These are phyloP conservation scores for Penicillium desertorum DNA, from an alignment of 495 filamentous ascomycete species.

Conservation along the genomic window DNA sequence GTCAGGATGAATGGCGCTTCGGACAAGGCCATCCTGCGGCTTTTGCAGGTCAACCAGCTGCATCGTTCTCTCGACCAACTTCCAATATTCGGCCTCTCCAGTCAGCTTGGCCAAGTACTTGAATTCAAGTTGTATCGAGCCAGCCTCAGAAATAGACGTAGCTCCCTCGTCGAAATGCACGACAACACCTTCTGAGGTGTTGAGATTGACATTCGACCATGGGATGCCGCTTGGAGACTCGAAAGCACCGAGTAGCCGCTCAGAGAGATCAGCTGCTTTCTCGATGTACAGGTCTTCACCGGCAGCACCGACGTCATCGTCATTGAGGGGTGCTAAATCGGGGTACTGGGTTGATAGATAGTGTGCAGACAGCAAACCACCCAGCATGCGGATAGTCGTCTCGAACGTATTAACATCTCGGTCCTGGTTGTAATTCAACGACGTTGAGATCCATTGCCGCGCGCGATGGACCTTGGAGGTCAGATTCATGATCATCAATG, in stretches of 20 bases:
- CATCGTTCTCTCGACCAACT: conserved; percentile 86
- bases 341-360: conserved; percentile 80
- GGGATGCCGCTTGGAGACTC: conserved; percentile 84
- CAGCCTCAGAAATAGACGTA: conserved; percentile 90
- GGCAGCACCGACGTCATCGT: conserved; percentile 63
- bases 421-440: conserved; percentile 81
- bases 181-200: conserved; percentile 65
- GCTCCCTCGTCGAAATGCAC: conserved; percentile 87
- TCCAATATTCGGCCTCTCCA: conserved; percentile 89
- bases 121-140: conserved; percentile 90
- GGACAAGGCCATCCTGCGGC: conserved; percentile 77
- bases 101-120: conserved; percentile 96
- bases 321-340: conserved; percentile 60
- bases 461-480: conserved; percentile 83
- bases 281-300: conserved; percentile 93
- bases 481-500: conserved; percentile 97
- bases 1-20: conserved; percentile 84
- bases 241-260: conserved; percentile 82
- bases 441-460: conserved; percentile 84
- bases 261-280: conserved; percentile 89
- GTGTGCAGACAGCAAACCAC: conserved; percentile 90
- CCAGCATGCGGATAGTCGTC: conserved; percentile 97
- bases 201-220: conserved; percentile 86
- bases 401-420: conserved; percentile 98
- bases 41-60: conserved; percentile 80